These are phyloP conservation scores for Apophysomyces trapeziformis DNA, from an alignment of 371 early-diverging fungal genomes.

Conservation along the genomic window DNA sequence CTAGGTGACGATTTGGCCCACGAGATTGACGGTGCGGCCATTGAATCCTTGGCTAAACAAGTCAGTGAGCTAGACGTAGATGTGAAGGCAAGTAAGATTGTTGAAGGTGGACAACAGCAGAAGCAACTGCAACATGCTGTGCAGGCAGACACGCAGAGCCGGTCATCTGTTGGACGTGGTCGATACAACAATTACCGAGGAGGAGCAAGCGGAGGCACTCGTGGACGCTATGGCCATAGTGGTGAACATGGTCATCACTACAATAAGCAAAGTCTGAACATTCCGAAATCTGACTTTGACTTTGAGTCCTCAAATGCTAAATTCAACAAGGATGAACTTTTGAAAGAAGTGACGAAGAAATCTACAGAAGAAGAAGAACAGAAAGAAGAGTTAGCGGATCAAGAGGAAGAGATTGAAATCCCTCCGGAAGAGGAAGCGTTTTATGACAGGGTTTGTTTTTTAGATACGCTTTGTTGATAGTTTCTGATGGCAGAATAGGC, in stretches of 20 bases:
- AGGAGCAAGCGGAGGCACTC: slow-evolving; percentile 26
- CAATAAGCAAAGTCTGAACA: slow-evolving; percentile 52
- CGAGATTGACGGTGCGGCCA: slow-evolving; percentile 48
- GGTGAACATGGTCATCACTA: slow-evolving; percentile 24
- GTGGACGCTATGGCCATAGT: slow-evolving; percentile 48
- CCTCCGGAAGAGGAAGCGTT: slow-evolving; percentile 56
- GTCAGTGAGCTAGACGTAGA: slow-evolving; percentile 58
- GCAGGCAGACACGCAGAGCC: slow-evolving; percentile 19
- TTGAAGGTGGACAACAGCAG: slow-evolving; percentile 19
- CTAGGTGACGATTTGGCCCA: slow-evolving; percentile 9
- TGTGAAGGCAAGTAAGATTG: slow-evolving; percentile 22
- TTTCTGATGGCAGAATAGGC: slow-evolving; percentile 33
- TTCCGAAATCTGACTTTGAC: slow-evolving; percentile 92
- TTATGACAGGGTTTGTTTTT: slow-evolving; percentile 42
- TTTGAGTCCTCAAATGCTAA: slow-evolving; percentile 94
- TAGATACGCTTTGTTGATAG: neutral
- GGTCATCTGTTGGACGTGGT: slow-evolving; percentile 24
- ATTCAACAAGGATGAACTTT: slow-evolving; percentile 83
- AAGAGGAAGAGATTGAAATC: slow-evolving; percentile 35
- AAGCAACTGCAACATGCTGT: slow-evolving; percentile 9
- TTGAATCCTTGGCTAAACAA: slow-evolving; percentile 61
- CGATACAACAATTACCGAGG: slow-evolving; percentile 38
- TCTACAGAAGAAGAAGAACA: slow-evolving; percentile 29
- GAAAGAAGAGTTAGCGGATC: slow-evolving; percentile 41
- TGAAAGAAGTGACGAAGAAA: slow-evolving; percentile 58